phyloP scores from a whole-genome alignment of 768 basidiomycete species.

The Brasilioporus rufonigricans region DNA sequence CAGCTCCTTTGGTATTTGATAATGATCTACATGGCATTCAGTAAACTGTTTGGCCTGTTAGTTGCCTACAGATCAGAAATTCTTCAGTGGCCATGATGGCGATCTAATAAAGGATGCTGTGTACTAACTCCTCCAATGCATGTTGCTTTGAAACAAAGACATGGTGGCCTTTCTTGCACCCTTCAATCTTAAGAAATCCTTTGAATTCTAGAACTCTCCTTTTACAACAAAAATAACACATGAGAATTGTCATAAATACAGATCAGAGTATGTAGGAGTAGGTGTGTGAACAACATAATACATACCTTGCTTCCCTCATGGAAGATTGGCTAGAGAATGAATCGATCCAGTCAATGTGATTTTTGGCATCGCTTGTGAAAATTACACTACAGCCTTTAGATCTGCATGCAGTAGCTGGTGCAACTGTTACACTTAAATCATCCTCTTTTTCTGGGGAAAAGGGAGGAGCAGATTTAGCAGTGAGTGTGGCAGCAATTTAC shows the following conservation, averaged over 20 bases:
- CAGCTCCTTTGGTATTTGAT: slow-evolving; percentile 88
- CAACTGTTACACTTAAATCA: slow-evolving; percentile 46
- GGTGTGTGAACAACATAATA: slow-evolving; percentile 14
- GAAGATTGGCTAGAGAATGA: slow-evolving; percentile 72
- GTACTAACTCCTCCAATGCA: slow-evolving; percentile 39
- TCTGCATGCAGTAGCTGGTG: slow-evolving; percentile 68
- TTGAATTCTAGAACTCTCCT: slow-evolving; percentile 94
- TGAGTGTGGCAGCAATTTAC: slow-evolving; percentile 7
- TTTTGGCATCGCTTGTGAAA: slow-evolving; percentile 72
- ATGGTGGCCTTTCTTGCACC: slow-evolving; percentile 89
- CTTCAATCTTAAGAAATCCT: slow-evolving; percentile 91
- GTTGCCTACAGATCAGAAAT: slow-evolving; percentile 1
- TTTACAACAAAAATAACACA: slow-evolving; percentile 91
- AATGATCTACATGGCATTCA: slow-evolving; percentile 90
- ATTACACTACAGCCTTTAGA: slow-evolving; percentile 67
- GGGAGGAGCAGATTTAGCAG: slow-evolving; percentile 15
- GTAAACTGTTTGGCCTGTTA: slow-evolving; percentile 63
- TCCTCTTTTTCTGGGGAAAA: slow-evolving; percentile 63
- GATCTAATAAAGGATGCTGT: slow-evolving; percentile 22
- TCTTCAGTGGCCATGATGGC: not conserved
- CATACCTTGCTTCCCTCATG: slow-evolving; percentile 90
- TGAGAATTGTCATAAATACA: slow-evolving; percentile 6
- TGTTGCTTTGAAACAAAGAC: slow-evolving; percentile 72
- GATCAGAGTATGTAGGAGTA: not conserved
- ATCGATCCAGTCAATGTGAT: slow-evolving; percentile 37